Base-by-base conservation (phyloP, 371 early-diverging fungal species). In the Quaeritorhiza haematococci region DNA sequence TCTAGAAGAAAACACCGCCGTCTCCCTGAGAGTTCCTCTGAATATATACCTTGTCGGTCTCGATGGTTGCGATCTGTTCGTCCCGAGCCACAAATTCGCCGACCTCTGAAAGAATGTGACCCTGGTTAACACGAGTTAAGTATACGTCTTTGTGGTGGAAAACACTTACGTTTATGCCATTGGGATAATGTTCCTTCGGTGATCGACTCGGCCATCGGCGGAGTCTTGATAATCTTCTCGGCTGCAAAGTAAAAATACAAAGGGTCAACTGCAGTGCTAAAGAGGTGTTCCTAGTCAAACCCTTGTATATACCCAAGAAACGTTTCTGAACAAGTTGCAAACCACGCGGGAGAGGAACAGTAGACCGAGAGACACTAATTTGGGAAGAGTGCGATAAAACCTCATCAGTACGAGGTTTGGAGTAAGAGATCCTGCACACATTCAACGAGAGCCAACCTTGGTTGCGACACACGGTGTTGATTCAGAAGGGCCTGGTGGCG, bases 1-100 rank as follows among this genome's bases (percentile, higher is more conserved):
- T n/a, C 26, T 56, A 2, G n/a, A 28, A 32, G 19, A 69, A 27
- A 17, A 2, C 41, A 32, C 56, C 29, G 41, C 24, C 19, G 27
- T 33, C 42, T 33, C 23, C 63, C 15, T 47, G 26, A 15, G 10
- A 26, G 21, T 24, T n/a, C n/a, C n/a, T n/a, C n/a, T n/a, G n/a
- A n/a, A n/a, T n/a, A n/a, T n/a, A 32, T 63, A 88, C 87, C 82
- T 98, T 98, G 82, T 98, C 98, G 51, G 98, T 98, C 72, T 98
- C 96, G 52, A 98, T 95, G 29, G 94, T 91, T 35, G 94, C 96
- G 28, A 96, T 84, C 68, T 88, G 91, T 64, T 98, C 96, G 65
- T 98, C 98, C 61, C 90, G 84, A 56, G 82, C 78, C 53, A 98
- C 91, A 69, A 81, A 93, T 56, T 96, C 96, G 66, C 98, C 98